Percentiles rank a stretch among this genome's conserved stretches.
Evolutionary conservation across 345 rosid species (phyloP).

Genomic region (Camelina sativa): DNA sequence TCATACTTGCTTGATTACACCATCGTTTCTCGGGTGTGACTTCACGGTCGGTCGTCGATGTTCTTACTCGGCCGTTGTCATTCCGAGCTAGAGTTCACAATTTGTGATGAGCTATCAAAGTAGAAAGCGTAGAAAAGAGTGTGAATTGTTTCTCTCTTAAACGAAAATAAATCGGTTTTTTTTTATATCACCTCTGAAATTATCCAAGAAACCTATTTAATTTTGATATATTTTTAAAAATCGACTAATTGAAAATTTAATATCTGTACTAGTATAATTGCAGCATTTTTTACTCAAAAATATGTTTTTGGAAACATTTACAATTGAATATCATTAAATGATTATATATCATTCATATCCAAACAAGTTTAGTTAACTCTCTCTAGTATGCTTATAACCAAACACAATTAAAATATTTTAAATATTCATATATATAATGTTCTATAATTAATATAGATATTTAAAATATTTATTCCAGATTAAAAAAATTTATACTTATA

Average conservation of each 20-base stretch:
- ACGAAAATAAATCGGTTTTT: not conserved
- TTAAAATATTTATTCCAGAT: too few species aligned
- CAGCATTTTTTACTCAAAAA: too few species aligned
- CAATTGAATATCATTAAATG: too few species aligned
- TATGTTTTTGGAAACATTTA: too few species aligned
- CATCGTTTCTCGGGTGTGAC: not conserved
- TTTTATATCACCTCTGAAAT: not conserved
- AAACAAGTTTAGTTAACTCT: too few species aligned
- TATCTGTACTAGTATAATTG: too few species aligned
- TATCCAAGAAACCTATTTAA: not conserved
- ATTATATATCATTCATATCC: too few species aligned
- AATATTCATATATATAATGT: too few species aligned
- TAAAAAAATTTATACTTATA: too few species aligned
- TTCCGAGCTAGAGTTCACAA: not conserved
- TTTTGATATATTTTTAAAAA: not conserved
- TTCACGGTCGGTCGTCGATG: not conserved
- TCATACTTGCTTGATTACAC: not conserved
- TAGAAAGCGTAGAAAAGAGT: not conserved
- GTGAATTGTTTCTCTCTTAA: not conserved
- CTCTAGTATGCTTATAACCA: too few species aligned
- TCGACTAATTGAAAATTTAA: not conserved
- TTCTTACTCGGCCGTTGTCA: not conserved
- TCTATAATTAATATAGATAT: too few species aligned
- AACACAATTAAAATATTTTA: too few species aligned
- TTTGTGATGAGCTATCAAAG: not conserved